Evolutionary conservation across 495 filamentous ascomycete genomes (phyloP), one percentile per base, ranked within the genome.

Genomic region (Zalerion maritima): DNA sequence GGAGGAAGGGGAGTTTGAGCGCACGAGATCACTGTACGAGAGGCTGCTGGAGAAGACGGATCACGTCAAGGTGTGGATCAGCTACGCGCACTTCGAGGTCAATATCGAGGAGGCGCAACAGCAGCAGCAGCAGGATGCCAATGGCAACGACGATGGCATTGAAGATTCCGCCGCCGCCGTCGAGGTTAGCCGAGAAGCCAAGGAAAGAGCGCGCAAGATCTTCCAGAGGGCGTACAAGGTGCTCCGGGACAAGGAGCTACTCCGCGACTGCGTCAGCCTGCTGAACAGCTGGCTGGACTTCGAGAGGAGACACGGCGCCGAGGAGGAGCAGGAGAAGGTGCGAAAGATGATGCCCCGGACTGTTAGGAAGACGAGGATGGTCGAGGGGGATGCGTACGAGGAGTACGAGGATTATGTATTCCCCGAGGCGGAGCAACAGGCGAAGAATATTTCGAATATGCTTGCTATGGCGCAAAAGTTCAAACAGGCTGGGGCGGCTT

Each of bases 11-110:
- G 83, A 94, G 51, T 92, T 82, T 54, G 84, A 81, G 18, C 63
- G 71, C 18, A 76, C 83, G 2, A 65, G 89, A 25, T 49, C 58
- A n/a, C 58, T 97, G 28, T 97, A 96, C 57, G 89, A 96, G 58
- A 71, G 89, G 14, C 62, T 97, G 14, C 64, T 97, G 20, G 59
- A 81, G 47, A 93, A 87, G 73, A 92, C 91, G 11, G 78, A 83
- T 48, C 91, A 97, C 46, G 82, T 94, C 61, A 94, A 94, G 66
- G 89, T 97, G 29, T 97, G 89, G 89, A 93, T 85, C 58, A 79
- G 74, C 48, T 97, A 87, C 55, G 91, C 89, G 9, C 81, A 85
- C 44, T 96, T 96, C 51, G 89, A 97, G 54, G 81, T 94, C 60
- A 86, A 87, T 42, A 69, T 86, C 0, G 73, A 72, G 21, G 81